Percentiles rank a stretch among this genome's conserved stretches.
phyloP scores from a whole-genome alignment of 768 basidiomycete species.

The Mycena sanguinolenta region DNA sequence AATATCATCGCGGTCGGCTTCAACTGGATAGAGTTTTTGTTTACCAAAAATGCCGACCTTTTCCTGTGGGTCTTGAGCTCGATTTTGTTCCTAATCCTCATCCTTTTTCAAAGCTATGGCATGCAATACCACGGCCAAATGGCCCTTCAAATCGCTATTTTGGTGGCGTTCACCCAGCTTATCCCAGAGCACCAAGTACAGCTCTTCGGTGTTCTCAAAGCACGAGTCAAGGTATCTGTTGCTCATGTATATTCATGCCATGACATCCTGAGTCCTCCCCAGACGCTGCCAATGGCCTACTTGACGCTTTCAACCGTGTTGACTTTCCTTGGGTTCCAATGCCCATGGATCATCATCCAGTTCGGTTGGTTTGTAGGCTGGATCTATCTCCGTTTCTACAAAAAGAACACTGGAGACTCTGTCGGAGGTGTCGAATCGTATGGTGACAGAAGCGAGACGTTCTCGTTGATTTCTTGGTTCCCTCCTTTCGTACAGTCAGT shows the following conservation, averaged over 20 bases:
- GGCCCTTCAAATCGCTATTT: constrained; percentile 87
- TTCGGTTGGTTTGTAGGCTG: constrained; percentile 99
- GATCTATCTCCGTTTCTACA: constrained; percentile 97
- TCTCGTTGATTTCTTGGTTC: constrained; percentile 96
- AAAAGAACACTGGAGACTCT: constrained; percentile 80
- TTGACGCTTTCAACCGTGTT: constrained; percentile 90
- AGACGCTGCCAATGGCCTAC: constrained; percentile 96
- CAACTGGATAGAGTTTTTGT: constrained; percentile 88
- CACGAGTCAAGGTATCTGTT: constrained; percentile 88
- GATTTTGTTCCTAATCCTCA: constrained; percentile 25
- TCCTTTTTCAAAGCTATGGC: constrained; percentile 73
- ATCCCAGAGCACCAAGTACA: constrained; percentile 99
- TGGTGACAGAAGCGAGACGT: constrained; percentile 97
- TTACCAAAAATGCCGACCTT: constrained; percentile 75
- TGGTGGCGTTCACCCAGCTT: constrained; percentile 97
- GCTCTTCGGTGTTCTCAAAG: constrained; percentile 84
- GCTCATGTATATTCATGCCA: neutral
- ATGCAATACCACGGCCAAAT: constrained; percentile 94
- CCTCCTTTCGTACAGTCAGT: constrained; percentile 94
- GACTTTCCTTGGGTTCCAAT: constrained; percentile 86
- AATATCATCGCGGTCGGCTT: constrained; percentile 92
- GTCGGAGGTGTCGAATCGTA: constrained; percentile 76
- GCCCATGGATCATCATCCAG: constrained; percentile 93
- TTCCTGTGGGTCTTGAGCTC: constrained; percentile 74
- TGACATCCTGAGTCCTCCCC: constrained; percentile 31